Conservation (phyloP, 371 early-diverging fungal genomes). For the Mortierella sp. region DNA sequence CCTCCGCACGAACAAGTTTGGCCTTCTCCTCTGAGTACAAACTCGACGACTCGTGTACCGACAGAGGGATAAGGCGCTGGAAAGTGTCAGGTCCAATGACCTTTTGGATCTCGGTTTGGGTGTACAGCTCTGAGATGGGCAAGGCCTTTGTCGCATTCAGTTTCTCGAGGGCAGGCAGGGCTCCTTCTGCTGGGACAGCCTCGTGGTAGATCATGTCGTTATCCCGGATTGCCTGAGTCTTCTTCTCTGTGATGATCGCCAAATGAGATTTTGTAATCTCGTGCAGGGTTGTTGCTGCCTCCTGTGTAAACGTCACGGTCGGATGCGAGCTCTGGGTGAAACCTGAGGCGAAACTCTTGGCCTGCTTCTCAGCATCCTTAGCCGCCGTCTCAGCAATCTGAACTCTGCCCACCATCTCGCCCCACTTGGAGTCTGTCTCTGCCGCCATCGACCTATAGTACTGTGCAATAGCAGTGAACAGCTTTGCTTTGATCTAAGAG, state of each 20-base stretch:
- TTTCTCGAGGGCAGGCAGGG: slow-evolving; percentile 87
- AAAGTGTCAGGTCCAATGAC: slow-evolving; percentile 92
- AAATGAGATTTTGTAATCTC: slow-evolving; percentile 75
- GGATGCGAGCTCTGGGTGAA: slow-evolving; percentile 56
- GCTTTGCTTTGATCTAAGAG: slow-evolving; percentile 82
- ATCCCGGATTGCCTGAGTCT: slow-evolving; percentile 77
- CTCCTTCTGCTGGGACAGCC: slow-evolving; percentile 82
- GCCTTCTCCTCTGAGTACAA: slow-evolving; percentile 97
- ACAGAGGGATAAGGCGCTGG: slow-evolving; percentile 87
- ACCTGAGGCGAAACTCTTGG: slow-evolving; percentile 69
- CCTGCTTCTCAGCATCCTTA: slow-evolving; percentile 87
- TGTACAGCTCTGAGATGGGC: slow-evolving; percentile 82
- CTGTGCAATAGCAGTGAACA: slow-evolving; percentile 87
- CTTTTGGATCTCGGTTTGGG: slow-evolving; percentile 76
- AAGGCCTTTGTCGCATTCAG: slow-evolving; percentile 81
- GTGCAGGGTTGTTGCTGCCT: slow-evolving; percentile 70
- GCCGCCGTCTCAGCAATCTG: slow-evolving; percentile 83
- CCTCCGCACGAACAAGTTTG: slow-evolving; percentile 85
- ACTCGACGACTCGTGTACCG: slow-evolving; percentile 92
- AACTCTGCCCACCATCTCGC: slow-evolving; percentile 86
- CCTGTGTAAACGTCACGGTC: slow-evolving; percentile 63
- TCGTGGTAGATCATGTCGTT: slow-evolving; percentile 98
- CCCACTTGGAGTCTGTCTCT: slow-evolving; percentile 85
- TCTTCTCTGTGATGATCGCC: slow-evolving; percentile 73
- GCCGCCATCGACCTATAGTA: slow-evolving; percentile 84